phyloP scores from a whole-genome alignment of 2,329 filamentous ascomycete genomes.

The Ophiocordyceps polyrhachis-furcata region DNA sequence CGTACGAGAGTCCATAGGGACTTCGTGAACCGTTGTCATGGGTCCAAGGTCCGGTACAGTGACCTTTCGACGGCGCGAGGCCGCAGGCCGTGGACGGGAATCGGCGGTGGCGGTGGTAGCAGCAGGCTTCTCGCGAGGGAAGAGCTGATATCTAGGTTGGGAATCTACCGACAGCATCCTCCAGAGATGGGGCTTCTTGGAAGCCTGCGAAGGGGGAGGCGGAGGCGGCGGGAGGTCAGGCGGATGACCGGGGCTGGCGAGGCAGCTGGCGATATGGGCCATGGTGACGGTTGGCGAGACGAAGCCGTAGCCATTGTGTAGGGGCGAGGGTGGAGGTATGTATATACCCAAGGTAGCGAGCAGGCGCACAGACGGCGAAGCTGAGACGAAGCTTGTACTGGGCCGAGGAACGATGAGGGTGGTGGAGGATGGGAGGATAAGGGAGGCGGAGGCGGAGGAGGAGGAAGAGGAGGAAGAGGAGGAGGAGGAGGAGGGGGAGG shows the following conservation, averaged over 20 bases:
- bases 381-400: conserved; percentile 6
- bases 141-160: conserved; percentile 40
- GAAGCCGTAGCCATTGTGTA: neutral
- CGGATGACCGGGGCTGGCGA: conserved; percentile 28
- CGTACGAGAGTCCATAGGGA: conserved; percentile 53
- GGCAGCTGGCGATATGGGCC: conserved; percentile 44
- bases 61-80: conserved; percentile 37
- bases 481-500: neutral
- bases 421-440: neutral
- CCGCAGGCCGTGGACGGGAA: neutral
- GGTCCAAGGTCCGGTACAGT: conserved; percentile 46
- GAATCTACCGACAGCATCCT: conserved; percentile 37
- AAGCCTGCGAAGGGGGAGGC: conserved; percentile 19
- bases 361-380: conserved; percentile 3
- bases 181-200: conserved; percentile 35
- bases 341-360: neutral
- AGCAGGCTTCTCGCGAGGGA: conserved; percentile 29
- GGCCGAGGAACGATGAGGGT: neutral
- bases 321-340: neutral
- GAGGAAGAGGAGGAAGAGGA: neutral
- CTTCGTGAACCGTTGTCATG: conserved; percentile 51
- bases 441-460: neutral
- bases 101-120: conserved; percentile 8
- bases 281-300: conserved; percentile 17
- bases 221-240: conserved; percentile 30